phyloP scores from a whole-genome alignment of 1,139 yeast species.

The Pichia cactophila region DNA sequence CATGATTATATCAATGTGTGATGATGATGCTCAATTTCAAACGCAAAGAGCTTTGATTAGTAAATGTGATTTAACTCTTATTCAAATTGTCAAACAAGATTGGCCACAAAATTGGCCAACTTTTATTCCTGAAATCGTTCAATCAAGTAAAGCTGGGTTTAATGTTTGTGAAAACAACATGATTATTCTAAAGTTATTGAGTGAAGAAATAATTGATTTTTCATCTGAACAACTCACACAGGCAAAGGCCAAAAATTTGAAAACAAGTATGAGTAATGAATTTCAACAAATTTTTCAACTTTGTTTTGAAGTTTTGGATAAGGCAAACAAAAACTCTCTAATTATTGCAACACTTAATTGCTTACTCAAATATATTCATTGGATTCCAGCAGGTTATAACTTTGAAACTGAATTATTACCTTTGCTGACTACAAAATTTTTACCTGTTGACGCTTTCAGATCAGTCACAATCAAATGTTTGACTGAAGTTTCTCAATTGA shows the following conservation, averaged over 20 bases:
- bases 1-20: constrained; percentile 89
- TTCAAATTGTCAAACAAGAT: constrained; percentile 90
- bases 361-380: constrained; percentile 75
- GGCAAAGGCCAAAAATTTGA: constrained; percentile 80
- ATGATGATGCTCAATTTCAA: constrained; percentile 69
- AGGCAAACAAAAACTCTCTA: constrained; percentile 74
- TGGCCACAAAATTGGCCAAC: constrained; percentile 99
- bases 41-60: constrained; percentile 77
- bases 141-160: constrained; percentile 74
- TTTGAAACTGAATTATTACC: constrained; percentile 79
- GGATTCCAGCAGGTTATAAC: constrained; percentile 89
- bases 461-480: constrained; percentile 82
- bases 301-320: constrained; percentile 88
- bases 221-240: constrained; percentile 95
- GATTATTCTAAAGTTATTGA: constrained; percentile 79
- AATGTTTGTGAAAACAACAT: constrained; percentile 97
- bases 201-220: constrained; percentile 94
- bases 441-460: constrained; percentile 75
- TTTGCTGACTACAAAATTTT: constrained; percentile 64
- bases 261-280: constrained; percentile 78
- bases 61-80: constrained; percentile 89
- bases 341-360: constrained; percentile 81
- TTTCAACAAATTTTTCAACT: constrained; percentile 88
- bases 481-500: constrained; percentile 77
- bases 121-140: constrained; percentile 87